Conservation (phyloP, 306 rosid genomes). For the Trichosanthes cucumerina region DNA sequence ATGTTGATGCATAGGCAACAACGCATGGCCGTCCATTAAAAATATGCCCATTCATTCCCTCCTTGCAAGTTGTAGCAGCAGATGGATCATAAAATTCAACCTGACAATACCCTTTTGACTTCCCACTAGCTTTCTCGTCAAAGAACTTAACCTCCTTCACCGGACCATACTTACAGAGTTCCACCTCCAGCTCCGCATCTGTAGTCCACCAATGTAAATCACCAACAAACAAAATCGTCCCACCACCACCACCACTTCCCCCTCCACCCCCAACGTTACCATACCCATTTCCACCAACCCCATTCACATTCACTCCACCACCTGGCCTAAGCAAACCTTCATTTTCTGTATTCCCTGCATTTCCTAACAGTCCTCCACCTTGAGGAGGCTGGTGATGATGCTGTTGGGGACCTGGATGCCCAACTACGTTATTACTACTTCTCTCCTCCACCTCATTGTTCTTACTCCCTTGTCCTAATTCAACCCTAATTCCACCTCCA, state of each 20-base stretch:
- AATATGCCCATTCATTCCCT: slow-evolving; percentile 72
- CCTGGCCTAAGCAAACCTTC: slow-evolving; percentile 56
- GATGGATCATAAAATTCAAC: slow-evolving; percentile 72
- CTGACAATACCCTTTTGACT: slow-evolving; percentile 95
- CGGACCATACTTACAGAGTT: slow-evolving; percentile 68
- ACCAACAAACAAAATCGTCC: slow-evolving; percentile 80
- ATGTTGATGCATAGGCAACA: slow-evolving; percentile 77
- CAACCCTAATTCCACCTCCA: slow-evolving; percentile 73
- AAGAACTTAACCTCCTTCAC: slow-evolving; percentile 91
- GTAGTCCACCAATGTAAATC: slow-evolving; percentile 99
- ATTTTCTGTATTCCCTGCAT: slow-evolving; percentile 33
- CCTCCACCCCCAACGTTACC: slow-evolving; percentile 17
- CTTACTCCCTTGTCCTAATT: slow-evolving; percentile 56
- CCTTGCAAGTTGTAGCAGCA: slow-evolving; percentile 74
- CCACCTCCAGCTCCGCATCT: slow-evolving; percentile 79
- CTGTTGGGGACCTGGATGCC: slow-evolving; percentile 40
- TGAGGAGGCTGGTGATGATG: slow-evolving; percentile 20
- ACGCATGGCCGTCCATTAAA: slow-evolving; percentile 90
- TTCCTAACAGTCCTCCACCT: slow-evolving; percentile 29
- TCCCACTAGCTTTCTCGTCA: slow-evolving; percentile 98
- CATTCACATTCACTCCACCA: slow-evolving; percentile 28
- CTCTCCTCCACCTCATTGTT: slow-evolving; percentile 50
- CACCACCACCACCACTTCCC: slow-evolving; percentile 39
- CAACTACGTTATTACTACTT: slow-evolving; percentile 31
- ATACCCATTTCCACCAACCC: slow-evolving; percentile 26